Conservation (phyloP, 352 stramenopile genomes). For the Phytophthora pisi region DNA sequence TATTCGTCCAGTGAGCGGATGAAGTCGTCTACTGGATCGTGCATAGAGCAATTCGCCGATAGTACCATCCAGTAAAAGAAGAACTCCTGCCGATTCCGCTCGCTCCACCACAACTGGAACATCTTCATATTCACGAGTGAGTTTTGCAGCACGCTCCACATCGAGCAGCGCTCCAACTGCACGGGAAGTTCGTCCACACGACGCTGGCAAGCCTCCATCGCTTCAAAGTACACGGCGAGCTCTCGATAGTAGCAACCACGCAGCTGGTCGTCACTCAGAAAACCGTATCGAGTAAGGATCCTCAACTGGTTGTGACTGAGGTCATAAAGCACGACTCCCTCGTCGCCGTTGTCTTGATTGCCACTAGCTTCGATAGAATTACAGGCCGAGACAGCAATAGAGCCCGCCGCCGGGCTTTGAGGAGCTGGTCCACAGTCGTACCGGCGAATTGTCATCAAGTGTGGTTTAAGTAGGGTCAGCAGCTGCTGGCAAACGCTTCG, state of each 20-base stretch:
- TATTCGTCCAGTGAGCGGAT: constrained; percentile 81
- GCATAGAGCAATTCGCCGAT: constrained; percentile 59
- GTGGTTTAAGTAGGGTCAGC: constrained; percentile 54
- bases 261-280: constrained; percentile 68
- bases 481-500: constrained; percentile 48
- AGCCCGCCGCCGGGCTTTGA: constrained; percentile 6
- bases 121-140: constrained; percentile 86
- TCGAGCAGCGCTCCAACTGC: constrained; percentile 72
- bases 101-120: constrained; percentile 86
- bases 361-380: constrained; percentile 13
- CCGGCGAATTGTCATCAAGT: constrained; percentile 76
- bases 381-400: background rate
- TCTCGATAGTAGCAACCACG: constrained; percentile 76
- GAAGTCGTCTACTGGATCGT: constrained; percentile 84
- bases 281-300: constrained; percentile 73
- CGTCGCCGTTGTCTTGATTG: constrained; percentile 26
- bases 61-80: constrained; percentile 83
- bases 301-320: constrained; percentile 82
- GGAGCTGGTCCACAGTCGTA: constrained; percentile 48
- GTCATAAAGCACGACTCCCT: constrained; percentile 65
- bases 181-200: constrained; percentile 83
- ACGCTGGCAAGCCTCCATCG: constrained; percentile 68
- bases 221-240: constrained; percentile 77
- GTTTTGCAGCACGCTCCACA: constrained; percentile 71
- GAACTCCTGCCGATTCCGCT: constrained; percentile 81